Evolutionary conservation across 2,329 filamentous ascomycete genomes (phyloP).

Genomic region (Corniculantispora saksenae): DNA sequence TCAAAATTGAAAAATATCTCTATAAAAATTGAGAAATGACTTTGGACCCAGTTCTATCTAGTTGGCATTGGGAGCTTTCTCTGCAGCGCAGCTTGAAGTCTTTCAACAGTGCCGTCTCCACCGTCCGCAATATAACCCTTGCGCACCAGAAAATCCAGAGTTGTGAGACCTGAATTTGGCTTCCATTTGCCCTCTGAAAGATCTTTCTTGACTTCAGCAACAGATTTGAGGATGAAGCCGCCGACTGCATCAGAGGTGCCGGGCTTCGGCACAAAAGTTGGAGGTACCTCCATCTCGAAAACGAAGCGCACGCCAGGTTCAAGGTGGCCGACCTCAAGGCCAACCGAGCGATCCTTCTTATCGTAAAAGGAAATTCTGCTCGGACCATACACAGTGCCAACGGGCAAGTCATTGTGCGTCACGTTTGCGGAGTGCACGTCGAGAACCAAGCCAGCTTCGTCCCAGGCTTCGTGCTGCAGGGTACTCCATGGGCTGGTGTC

Average conservation of each 20-base stretch:
- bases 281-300: constrained; percentile 36
- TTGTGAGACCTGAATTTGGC: constrained; percentile 42
- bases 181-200: constrained; percentile 35
- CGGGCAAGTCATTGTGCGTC: constrained; percentile 23
- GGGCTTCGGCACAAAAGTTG: constrained; percentile 26
- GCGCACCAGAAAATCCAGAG: constrained; percentile 39
- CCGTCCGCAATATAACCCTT: constrained; percentile 29
- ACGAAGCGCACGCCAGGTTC: constrained; percentile 41
- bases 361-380: constrained; percentile 38
- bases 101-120: constrained; percentile 24
- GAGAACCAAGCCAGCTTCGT: constrained; percentile 34
- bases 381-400: constrained; percentile 29
- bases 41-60: background rate
- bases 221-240: constrained; percentile 29
- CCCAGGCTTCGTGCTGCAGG: constrained; percentile 34
- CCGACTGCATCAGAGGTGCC: constrained; percentile 32
- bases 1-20: background rate
- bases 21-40: background rate
- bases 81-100: background rate
- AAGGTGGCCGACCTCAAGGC: constrained; percentile 34
- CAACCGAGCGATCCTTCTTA: constrained; percentile 33
- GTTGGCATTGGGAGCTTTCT: constrained; percentile 16
- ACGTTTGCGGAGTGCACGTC: background rate
- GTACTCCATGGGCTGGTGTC: constrained; percentile 32
- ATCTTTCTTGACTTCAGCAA: constrained; percentile 33